Base-by-base conservation (phyloP, 2,329 filamentous ascomycete genomes). In the Fusarium fracticaudum region DNA sequence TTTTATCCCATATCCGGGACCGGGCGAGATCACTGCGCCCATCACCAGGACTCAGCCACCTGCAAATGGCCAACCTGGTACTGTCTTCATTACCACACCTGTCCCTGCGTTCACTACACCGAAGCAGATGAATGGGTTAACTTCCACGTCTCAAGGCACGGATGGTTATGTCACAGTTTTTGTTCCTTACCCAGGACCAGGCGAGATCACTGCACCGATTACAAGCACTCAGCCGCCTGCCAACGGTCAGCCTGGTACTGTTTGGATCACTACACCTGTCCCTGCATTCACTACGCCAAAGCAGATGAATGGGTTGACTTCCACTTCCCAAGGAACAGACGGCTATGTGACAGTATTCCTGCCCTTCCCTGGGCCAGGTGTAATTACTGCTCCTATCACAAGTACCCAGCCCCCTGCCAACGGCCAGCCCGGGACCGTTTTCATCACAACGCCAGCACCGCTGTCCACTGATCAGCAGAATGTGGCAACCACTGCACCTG, bases 161-260 rank as follows among this genome's bases (percentile, higher is more conserved):
- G 54, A 72, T 64, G 59, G 64, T 3, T 72, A 73, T 11, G 59
- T 72, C 8, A 72, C 70, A 5, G 55, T 72, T 8, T 73, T 63
- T 9, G 4, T 69, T 2, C 66, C 66, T 6, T 69, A 35, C 15
- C 43, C 55, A 3, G 66, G 66, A 10, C 31, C 48, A 12, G 70
- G 63, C 8, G 47, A 17, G 15, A 72, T 72, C 9, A 68, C 68
- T 24, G 57, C 62, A 1, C 69, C 69, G 0, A 64, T 72, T 1
- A 72, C 68, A 10, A 63, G 62, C 4, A 71, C 67, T 0, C 48
- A 67, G 6, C 20, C 58, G 2, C 69, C 69, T 14, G 33, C 57
- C 2, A 54, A 54, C 11, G 67, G 68, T 1, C 41, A 67, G n/a
- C 63, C 69, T 22, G 65, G 67, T 6, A 69, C 67, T 53, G 59